phyloP scores from a whole-genome alignment of 2,329 filamentous ascomycete species.

The Phialemonium atrogriseum region DNA sequence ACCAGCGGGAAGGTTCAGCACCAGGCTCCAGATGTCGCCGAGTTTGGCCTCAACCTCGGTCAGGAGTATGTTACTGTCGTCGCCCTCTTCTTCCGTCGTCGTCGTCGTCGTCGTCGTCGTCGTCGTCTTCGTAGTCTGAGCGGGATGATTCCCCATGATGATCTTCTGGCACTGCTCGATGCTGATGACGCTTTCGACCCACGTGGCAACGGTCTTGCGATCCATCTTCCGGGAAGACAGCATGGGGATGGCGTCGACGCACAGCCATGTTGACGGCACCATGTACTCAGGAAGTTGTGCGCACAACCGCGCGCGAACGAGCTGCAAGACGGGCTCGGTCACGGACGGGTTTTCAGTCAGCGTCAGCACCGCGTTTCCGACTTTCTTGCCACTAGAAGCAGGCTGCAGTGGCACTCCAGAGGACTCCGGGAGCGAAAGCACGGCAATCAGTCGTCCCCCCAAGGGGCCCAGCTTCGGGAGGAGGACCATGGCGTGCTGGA shows the following conservation, averaged over 20 bases:
- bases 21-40: constrained; percentile 28
- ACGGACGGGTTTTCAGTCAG: constrained; percentile 1
- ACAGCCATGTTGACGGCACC: constrained; percentile 23
- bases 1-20: constrained; percentile 26
- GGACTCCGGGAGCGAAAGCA: constrained; percentile 8
- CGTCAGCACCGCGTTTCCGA: too few relatives aligned
- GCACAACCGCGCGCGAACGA: constrained; percentile 20
- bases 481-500: constrained; percentile 33
- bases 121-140: too few relatives aligned
- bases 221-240: constrained; percentile 21
- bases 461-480: constrained; percentile 19
- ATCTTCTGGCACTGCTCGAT: constrained; percentile 27
- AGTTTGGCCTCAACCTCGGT: constrained; percentile 9
- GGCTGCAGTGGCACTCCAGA: constrained; percentile 5
- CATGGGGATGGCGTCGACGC: constrained; percentile 17
- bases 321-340: constrained; percentile 11
- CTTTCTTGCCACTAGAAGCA: constrained; percentile 12
- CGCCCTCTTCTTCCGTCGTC: constrained; percentile 9
- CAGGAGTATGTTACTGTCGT: constrained; percentile 1
- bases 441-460: constrained; percentile 18
- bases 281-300: constrained; percentile 27
- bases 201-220: constrained; percentile 28
- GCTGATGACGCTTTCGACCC: constrained; percentile 29
- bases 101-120: constrained; percentile 14
- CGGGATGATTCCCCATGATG: constrained; percentile 20